A percentile compares a stretch with the other conserved stretches of the same genome.
These are phyloP conservation scores for Puccinia hordei DNA, from an alignment of 1,284 basidiomycete species.

Conservation along the genomic window DNA sequence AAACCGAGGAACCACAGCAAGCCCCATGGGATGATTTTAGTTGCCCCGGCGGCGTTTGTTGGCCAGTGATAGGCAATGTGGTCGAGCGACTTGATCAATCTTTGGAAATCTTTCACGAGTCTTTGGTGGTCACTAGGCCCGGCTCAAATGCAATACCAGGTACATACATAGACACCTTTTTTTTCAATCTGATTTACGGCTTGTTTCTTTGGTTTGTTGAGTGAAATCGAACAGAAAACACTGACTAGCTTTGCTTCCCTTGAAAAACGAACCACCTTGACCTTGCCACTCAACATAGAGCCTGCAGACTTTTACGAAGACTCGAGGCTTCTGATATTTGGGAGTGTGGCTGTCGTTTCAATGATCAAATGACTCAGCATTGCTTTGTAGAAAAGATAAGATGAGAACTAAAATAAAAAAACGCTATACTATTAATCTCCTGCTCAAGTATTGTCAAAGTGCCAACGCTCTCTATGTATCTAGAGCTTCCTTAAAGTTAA, in stretches of 20 bases:
- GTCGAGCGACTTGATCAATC: constrained; percentile 24
- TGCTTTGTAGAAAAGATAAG: neutral
- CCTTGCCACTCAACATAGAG: neutral
- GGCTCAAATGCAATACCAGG: constrained; percentile 27
- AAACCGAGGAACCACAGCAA: constrained; percentile 15
- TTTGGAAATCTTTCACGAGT: constrained; percentile 26
- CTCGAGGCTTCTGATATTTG: constrained; percentile 22
- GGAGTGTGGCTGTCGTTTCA: constrained; percentile 20
- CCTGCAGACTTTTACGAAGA: constrained; percentile 28
- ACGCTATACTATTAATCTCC: too few species aligned
- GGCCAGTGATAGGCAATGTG: constrained; percentile 39
- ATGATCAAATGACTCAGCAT: constrained; percentile 16
- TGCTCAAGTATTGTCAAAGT: too few species aligned
- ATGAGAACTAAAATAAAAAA: neutral
- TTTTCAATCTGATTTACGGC: neutral
- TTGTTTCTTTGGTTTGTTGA: neutral
- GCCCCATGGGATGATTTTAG: neutral
- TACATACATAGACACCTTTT: neutral
- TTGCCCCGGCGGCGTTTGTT: constrained; percentile 25
- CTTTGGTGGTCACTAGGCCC: constrained; percentile 20
- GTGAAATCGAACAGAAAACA: neutral
- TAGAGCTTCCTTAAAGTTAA: too few species aligned
- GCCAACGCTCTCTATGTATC: neutral
- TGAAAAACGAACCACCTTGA: neutral
- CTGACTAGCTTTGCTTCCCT: neutral